phyloP scores from a whole-genome alignment of 345 rosid species.

The Moringa oleifera region DNA sequence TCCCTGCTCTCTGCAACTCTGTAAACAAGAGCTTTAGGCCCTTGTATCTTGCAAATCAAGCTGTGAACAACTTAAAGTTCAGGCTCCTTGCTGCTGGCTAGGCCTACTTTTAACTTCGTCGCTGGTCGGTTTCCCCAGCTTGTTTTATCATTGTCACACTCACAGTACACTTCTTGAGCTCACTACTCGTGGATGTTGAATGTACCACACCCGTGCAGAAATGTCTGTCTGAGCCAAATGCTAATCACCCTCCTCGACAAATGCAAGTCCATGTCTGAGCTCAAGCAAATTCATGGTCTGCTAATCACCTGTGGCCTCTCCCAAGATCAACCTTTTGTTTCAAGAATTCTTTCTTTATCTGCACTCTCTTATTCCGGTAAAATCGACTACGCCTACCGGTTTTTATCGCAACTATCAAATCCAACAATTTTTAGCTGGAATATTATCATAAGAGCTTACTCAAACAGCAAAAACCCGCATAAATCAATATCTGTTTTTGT shows the following conservation, averaged over 20 bases:
- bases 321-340: conserved; percentile 34
- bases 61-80: too few relatives aligned
- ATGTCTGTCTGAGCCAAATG: conserved; percentile 9
- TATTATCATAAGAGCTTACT: conserved; percentile 54
- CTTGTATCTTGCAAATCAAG: too few relatives aligned
- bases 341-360: conserved; percentile 45
- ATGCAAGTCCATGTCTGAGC: conserved; percentile 46
- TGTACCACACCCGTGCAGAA: conserved; percentile 21
- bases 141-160: too few relatives aligned
- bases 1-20: too few relatives aligned
- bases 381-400: conserved; percentile 42
- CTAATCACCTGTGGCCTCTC: conserved; percentile 46
- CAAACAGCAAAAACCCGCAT: conserved; percentile 46
- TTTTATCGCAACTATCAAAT: conserved; percentile 32
- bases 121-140: too few relatives aligned
- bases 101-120: too few relatives aligned
- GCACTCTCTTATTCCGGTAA: conserved; percentile 42
- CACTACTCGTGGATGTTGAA: conserved; percentile 33
- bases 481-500: conserved; percentile 43
- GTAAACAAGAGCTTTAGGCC: too few relatives aligned
- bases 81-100: too few relatives aligned
- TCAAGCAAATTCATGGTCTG: conserved; percentile 58
- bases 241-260: conserved; percentile 32
- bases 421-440: conserved; percentile 57
- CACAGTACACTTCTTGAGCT: too few relatives aligned